phyloP scores from a whole-genome alignment of 192 early-diverging fungal genomes.

The Chytriomyces hyalinus region DNA sequence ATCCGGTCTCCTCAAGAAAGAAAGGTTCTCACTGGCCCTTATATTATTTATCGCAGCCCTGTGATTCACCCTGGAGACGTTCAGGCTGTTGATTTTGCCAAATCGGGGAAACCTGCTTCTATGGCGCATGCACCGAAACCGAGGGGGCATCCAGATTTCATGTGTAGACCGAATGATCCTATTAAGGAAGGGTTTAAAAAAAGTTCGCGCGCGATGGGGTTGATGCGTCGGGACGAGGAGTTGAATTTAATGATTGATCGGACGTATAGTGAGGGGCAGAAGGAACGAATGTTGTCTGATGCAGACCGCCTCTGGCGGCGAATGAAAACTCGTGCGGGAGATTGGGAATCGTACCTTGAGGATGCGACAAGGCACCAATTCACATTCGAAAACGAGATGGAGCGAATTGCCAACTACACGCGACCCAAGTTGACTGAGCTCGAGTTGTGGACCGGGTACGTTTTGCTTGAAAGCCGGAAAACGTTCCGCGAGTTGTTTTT shows the following conservation, averaged over 20 bases:
- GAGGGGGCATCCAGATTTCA: conserved; percentile 66
- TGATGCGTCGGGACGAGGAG: conserved; percentile 31
- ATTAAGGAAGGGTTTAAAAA: conserved; percentile 20
- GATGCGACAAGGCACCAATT: conserved; percentile 17
- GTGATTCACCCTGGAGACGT: conserved; percentile 41
- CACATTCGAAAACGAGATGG: conserved; percentile 24
- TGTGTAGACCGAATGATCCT: conserved; percentile 51
- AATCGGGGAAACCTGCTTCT: conserved; percentile 60
- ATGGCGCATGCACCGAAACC: conserved; percentile 51
- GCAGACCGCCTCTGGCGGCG: conserved; percentile 15
- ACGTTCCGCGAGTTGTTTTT: background rate
- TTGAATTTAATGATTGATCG: conserved; percentile 17
- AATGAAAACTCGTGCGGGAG: background rate
- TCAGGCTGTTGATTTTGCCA: conserved; percentile 76
- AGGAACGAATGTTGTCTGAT: background rate
- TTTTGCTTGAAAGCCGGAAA: conserved; percentile 8
- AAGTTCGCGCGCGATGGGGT: conserved; percentile 17
- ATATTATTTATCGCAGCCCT: conserved; percentile 28
- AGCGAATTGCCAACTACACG: conserved; percentile 22
- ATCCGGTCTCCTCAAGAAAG: conserved; percentile 35
- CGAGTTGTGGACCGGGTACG: conserved; percentile 30
- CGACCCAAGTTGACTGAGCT: conserved; percentile 16
- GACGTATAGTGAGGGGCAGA: background rate
- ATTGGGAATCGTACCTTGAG: conserved; percentile 18
- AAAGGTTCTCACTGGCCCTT: conserved; percentile 43